Conservation (phyloP, 2,329 filamentous ascomycete species). For the Nothopassalora personata region DNA sequence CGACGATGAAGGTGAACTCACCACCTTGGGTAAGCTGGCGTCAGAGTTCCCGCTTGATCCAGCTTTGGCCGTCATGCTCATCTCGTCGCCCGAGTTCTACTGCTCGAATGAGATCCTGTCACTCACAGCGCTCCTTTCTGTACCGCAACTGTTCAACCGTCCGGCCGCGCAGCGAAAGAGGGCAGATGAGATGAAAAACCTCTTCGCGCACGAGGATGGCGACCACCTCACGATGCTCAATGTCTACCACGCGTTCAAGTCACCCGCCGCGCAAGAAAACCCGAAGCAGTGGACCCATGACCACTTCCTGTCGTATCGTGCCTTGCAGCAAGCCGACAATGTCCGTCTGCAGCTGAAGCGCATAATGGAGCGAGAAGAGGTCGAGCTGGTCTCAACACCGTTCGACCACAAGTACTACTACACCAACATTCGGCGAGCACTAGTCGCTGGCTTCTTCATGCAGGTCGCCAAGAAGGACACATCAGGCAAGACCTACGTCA, state of each 20-base stretch:
- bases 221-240: slow-evolving; percentile 96
- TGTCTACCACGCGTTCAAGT: slow-evolving; percentile 96
- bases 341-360: slow-evolving; percentile 86
- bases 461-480: slow-evolving; percentile 93
- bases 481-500: slow-evolving; percentile 84
- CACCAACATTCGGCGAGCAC: slow-evolving; percentile 86
- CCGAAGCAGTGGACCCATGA: slow-evolving; percentile 92
- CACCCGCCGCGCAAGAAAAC: slow-evolving; percentile 62
- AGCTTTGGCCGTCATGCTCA: slow-evolving; percentile 92
- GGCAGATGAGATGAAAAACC: slow-evolving; percentile 94
- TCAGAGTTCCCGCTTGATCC: slow-evolving; percentile 96
- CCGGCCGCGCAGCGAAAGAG: slow-evolving; percentile 80
- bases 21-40: slow-evolving; percentile 74
- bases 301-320: slow-evolving; percentile 86
- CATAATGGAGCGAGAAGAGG: slow-evolving; percentile 89
- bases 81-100: slow-evolving; percentile 94
- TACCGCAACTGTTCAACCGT: slow-evolving; percentile 88
- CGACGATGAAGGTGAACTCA: slow-evolving; percentile 93
- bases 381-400: slow-evolving; percentile 80
- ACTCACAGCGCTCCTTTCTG: slow-evolving; percentile 86
- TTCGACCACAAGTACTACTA: slow-evolving; percentile 98
- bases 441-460: slow-evolving; percentile 98
- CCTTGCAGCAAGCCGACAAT: slow-evolving; percentile 87
- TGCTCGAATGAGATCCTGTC: slow-evolving; percentile 98
- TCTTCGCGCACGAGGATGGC: slow-evolving; percentile 87